Evolutionary conservation across 1,284 basidiomycete genomes (phyloP).

Genomic region (Trametes pubescens): DNA sequence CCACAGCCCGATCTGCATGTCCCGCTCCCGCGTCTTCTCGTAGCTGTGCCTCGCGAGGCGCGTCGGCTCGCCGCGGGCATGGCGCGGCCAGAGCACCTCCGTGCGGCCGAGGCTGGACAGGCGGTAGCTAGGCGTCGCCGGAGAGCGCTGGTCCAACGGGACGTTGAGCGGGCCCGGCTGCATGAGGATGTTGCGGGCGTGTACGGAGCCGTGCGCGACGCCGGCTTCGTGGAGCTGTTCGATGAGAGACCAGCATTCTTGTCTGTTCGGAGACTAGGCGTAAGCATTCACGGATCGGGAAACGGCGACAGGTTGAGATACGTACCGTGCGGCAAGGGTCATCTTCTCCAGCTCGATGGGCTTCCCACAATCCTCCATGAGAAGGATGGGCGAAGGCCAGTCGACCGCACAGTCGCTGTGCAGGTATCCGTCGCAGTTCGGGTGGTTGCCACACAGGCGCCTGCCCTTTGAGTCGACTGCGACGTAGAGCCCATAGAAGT

Average conservation of each 20-base stretch:
- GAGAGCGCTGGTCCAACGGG: constrained; percentile 38
- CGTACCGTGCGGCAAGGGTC: constrained; percentile 45
- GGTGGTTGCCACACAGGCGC: constrained; percentile 11
- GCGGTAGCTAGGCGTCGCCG: constrained; percentile 50
- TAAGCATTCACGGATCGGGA: background rate
- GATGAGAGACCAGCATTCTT: constrained; percentile 51
- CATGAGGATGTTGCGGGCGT: constrained; percentile 53
- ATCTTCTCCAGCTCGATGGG: constrained; percentile 43
- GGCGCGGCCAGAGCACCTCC: constrained; percentile 6
- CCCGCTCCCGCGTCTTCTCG: constrained; percentile 12
- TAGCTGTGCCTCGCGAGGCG: constrained; percentile 6
- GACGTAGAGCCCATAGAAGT: constrained; percentile 62
- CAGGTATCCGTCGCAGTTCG: constrained; percentile 21
- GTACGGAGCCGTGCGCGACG: constrained; percentile 53
- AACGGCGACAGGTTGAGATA: background rate
- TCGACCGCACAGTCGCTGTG: constrained; percentile 29
- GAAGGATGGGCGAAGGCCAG: constrained; percentile 52
- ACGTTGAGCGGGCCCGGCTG: constrained; percentile 53
- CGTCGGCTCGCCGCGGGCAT: constrained; percentile 4
- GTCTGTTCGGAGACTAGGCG: constrained; percentile 38
- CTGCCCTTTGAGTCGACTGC: constrained; percentile 33
- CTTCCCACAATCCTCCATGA: constrained; percentile 58
- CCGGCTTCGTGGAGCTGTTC: constrained; percentile 50
- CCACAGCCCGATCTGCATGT: constrained; percentile 11
- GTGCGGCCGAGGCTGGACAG: constrained; percentile 59